These are phyloP conservation scores for Fusarium sulawesiense DNA, from an alignment of 2,329 filamentous ascomycete species.

Conservation along the genomic window DNA sequence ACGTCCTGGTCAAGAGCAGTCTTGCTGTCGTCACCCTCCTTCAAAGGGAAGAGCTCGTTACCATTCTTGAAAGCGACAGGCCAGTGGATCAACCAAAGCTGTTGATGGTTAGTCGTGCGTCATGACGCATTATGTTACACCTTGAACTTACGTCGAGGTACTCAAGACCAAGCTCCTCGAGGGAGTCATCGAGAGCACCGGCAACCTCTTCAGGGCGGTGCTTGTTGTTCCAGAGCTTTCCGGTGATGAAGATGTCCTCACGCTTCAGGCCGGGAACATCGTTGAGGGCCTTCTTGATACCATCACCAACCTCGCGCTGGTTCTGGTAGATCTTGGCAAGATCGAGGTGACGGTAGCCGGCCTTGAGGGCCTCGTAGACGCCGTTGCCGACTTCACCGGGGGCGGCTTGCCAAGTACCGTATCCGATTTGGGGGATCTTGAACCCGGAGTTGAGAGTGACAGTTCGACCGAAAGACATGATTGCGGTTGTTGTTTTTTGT, in stretches of 20 bases:
- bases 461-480: conserved; percentile 67
- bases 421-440: conserved; percentile 71
- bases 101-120: background rate
- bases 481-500: conserved; percentile 19
- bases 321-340: conserved; percentile 70
- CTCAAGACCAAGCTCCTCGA: conserved; percentile 66
- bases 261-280: conserved; percentile 65
- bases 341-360: conserved; percentile 73
- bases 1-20: conserved; percentile 58
- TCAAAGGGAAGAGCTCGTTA: conserved; percentile 59
- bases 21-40: conserved; percentile 49
- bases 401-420: conserved; percentile 75
- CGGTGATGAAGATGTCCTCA: conserved; percentile 71
- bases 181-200: conserved; percentile 65
- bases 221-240: conserved; percentile 72
- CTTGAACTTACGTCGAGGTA: conserved; percentile 63
- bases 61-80: conserved; percentile 60
- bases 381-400: conserved; percentile 73
- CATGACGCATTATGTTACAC: background rate
- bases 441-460: conserved; percentile 72
- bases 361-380: conserved; percentile 71
- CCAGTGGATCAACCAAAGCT: conserved; percentile 74
- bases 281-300: conserved; percentile 60
- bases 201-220: conserved; percentile 70
- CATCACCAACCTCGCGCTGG: conserved; percentile 68